phyloP scores from a whole-genome alignment of 2,329 filamentous ascomycete genomes.

The Cytospora mali region DNA sequence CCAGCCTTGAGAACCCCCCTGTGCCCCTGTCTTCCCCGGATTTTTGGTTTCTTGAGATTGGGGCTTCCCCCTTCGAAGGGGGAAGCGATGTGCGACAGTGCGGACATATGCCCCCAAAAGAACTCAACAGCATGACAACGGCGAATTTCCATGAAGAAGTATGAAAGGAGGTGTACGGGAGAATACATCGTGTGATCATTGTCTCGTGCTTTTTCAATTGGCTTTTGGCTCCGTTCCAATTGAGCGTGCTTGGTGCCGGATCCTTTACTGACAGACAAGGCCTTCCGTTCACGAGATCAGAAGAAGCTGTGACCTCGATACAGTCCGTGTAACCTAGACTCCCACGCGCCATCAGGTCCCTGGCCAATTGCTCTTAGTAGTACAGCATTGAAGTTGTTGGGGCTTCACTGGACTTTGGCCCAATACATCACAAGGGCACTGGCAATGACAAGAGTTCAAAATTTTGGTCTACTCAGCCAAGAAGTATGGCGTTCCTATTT shows the following conservation, averaged over 20 bases:
- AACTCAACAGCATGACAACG: not conserved
- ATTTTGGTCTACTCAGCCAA: not conserved
- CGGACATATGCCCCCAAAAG: constrained; percentile 5
- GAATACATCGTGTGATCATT: not conserved
- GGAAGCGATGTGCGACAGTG: constrained; percentile 20
- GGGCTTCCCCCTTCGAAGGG: constrained; percentile 14
- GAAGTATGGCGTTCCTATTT: not conserved
- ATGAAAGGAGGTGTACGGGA: not conserved
- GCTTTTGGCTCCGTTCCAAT: not conserved
- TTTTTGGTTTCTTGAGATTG: constrained; percentile 17
- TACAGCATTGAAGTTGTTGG: too few species aligned
- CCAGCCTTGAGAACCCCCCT: constrained; percentile 13
- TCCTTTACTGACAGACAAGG: not conserved
- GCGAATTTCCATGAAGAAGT: not conserved
- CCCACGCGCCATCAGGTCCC: not conserved
- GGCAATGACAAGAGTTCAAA: not conserved
- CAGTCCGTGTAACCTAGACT: not conserved
- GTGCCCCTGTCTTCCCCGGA: constrained; percentile 29
- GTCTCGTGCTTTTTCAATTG: not conserved
- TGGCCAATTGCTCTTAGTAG: too few species aligned
- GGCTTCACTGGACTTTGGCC: not conserved
- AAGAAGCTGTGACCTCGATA: not conserved
- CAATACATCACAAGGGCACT: not conserved
- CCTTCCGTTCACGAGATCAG: not conserved
- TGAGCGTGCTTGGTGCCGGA: not conserved